Evolutionary conservation across 257 asterid genomes (phyloP).

Genomic region (Ocimum tenuiflorum): DNA sequence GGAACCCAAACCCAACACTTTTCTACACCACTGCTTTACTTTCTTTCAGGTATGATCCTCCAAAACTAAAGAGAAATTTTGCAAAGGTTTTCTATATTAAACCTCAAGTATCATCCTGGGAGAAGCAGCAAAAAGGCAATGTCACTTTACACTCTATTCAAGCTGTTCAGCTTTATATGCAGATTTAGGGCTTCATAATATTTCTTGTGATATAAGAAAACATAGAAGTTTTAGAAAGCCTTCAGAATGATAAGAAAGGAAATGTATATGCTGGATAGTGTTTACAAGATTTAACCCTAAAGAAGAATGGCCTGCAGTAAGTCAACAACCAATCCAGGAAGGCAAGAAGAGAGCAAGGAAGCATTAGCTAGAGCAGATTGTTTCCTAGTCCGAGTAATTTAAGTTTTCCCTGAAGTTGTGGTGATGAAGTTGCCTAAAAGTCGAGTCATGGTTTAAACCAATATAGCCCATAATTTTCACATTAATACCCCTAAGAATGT

Average conservation of each 20-base stretch:
- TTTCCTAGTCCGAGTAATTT: not conserved
- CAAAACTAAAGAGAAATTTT: too few relatives aligned
- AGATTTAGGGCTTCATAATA: not conserved
- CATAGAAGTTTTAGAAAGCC: not conserved
- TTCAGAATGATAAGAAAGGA: not conserved
- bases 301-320: not conserved
- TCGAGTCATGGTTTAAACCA: constrained; percentile 7
- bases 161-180: constrained; percentile 1
- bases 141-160: not conserved
- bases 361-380: not conserved
- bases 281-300: not conserved
- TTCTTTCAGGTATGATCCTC: not conserved
- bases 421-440: not conserved
- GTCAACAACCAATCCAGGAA: not conserved
- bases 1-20: not conserved
- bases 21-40: not conserved
- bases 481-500: too few relatives aligned
- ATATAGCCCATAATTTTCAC: not conserved
- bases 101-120: not conserved
- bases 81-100: not conserved
- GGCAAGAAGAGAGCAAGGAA: not conserved
- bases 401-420: not conserved
- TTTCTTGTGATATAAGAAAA: not conserved
- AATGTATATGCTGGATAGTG: not conserved
- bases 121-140: not conserved